Base-by-base conservation (phyloP, 148 eudicot genomes). In the Rhododendron henanense region DNA sequence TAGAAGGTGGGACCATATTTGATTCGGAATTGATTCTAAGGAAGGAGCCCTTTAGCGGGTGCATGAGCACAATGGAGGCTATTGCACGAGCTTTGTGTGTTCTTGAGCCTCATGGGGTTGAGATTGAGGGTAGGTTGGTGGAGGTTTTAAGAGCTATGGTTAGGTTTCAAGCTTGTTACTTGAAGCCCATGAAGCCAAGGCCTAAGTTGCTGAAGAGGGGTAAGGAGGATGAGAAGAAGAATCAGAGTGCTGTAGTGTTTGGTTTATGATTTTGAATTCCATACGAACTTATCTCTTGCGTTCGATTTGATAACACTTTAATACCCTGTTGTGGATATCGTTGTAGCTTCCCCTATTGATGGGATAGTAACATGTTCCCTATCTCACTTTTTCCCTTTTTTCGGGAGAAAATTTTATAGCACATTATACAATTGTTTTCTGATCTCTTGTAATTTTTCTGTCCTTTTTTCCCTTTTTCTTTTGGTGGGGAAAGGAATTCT, bases 11-110 rank as follows among this genome's bases (percentile, higher is more conserved):
- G 79, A 93, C 92, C 69, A 97, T 92, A 47, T 97, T 87, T 84
- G 92, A 94, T 89, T 97, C 99, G 3, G 98, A 94, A 67, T 90
- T 97, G 88, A 91, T 91, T 85, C 92, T 95, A 75, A 93, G 96
- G 90, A 95, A 95, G 91, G 99, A 97, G 86, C 98, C 99, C 0
- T 97, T 88, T 86, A 88, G 90, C 84, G 99, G 99, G 71, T 97
- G 98, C 88, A 94, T 92, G 98, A 95, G 98, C 87, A 97, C 99
- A 53, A 90, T 97, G 93, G 98, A 97, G 89, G 99, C 98, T 6
- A 90, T 97, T 84, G 98, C 99, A 50, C 90, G 98, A 86, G 95
- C 95, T 86, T 89, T 97, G 88, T 85, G 90, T n/a, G 84, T 93
- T 80, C 91, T 97, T n/a, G 99, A 97, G 89, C 94, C 94, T 78